These are phyloP conservation scores for Tulasnella calospora DNA, from an alignment of 768 basidiomycete species.

Conservation along the genomic window DNA sequence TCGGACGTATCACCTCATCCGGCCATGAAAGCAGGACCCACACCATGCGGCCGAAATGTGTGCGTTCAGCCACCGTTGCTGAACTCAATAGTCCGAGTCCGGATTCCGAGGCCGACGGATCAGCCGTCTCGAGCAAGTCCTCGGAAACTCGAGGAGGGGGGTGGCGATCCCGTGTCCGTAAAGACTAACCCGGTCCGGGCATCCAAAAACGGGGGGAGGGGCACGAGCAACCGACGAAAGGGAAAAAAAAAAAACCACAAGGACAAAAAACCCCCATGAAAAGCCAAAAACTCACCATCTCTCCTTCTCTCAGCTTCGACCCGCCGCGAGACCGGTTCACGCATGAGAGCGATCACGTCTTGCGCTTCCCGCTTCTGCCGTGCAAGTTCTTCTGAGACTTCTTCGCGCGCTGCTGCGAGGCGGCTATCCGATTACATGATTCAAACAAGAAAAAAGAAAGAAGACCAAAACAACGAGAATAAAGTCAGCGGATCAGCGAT, in stretches of 20 bases:
- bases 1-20: not conserved
- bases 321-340: conserved; percentile 61
- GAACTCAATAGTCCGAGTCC: not conserved
- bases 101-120: not conserved
- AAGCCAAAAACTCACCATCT: conserved; percentile 49
- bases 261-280: not conserved
- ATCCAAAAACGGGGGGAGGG: not conserved
- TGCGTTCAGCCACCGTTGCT: not conserved
- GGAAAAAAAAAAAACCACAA: not conserved
- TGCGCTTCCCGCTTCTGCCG: conserved; percentile 59
- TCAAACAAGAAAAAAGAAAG: not conserved
- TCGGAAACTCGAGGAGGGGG: not conserved
- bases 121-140: not conserved
- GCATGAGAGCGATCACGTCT: conserved; percentile 57
- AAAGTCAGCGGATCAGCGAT: not conserved
- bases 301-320: conserved; percentile 57
- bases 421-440: conserved; percentile 11
- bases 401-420: conserved; percentile 3
- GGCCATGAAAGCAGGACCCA: not conserved
- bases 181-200: not conserved
- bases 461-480: not conserved
- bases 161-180: not conserved
- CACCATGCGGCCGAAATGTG: not conserved
- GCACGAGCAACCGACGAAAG: not conserved
- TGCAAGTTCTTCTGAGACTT: conserved; percentile 50